A percentile compares a stretch with the other conserved stretches of the same genome.
Evolutionary conservation across 306 rosid genomes (phyloP).

Genomic region (Trichosanthes cucumerina): DNA sequence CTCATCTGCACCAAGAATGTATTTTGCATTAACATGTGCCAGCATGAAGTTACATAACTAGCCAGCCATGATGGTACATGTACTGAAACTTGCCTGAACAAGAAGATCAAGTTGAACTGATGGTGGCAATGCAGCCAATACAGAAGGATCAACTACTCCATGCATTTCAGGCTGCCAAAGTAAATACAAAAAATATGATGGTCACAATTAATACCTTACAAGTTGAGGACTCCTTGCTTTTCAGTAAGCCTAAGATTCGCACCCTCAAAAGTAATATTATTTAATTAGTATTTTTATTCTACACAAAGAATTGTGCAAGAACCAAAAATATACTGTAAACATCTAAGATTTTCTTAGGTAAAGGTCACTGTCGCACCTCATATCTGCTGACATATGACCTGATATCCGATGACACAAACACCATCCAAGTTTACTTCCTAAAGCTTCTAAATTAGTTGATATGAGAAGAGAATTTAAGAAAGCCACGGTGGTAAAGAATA

Average conservation of each 20-base stretch:
- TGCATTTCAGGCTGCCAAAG: constrained; percentile 47
- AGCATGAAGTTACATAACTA: background rate
- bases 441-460: background rate
- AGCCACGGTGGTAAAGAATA: background rate
- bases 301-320: background rate
- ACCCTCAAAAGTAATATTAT: background rate
- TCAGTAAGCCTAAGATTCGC: background rate
- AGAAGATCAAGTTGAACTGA: constrained; percentile 84
- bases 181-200: background rate
- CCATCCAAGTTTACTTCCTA: background rate
- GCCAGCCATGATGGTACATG: background rate
- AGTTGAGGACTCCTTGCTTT: background rate
- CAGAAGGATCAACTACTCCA: constrained; percentile 60
- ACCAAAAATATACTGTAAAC: background rate
- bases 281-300: background rate
- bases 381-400: background rate
- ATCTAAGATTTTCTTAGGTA: background rate
- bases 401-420: background rate
- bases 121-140: constrained; percentile 81
- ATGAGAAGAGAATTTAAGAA: background rate
- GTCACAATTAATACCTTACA: background rate
- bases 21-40: constrained; percentile 5
- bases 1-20: constrained; percentile 49
- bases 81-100: constrained; percentile 46
- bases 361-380: background rate